Evolutionary conservation across 495 filamentous ascomycete species (phyloP).

Genomic region (Aspergillus haitiensis): DNA sequence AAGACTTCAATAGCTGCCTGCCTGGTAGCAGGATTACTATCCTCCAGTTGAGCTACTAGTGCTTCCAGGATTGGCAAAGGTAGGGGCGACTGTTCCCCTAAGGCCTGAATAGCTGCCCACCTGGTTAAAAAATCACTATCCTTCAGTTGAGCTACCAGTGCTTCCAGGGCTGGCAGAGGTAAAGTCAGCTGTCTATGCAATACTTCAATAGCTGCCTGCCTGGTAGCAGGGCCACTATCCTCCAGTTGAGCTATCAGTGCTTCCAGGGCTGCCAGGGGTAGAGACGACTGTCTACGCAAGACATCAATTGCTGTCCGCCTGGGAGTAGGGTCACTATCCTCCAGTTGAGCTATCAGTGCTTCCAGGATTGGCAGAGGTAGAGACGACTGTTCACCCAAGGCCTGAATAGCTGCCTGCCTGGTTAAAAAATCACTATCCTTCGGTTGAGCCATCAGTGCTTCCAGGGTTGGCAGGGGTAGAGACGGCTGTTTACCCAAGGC

Average conservation of each 20-base stretch:
- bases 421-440: background rate
- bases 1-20: background rate
- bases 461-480: background rate
- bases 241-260: background rate
- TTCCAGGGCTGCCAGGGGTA: background rate
- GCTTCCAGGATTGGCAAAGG: background rate
- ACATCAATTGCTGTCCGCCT: background rate
- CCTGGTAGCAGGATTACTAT: background rate
- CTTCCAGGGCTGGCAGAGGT: background rate
- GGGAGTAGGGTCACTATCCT: background rate
- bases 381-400: background rate
- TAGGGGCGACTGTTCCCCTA: background rate
- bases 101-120: conserved; percentile 1
- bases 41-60: background rate
- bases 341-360: background rate
- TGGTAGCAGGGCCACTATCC: background rate
- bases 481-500: conserved; percentile 4
- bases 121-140: background rate
- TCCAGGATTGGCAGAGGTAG: background rate
- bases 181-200: background rate
- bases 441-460: background rate
- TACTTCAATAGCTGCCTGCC: background rate
- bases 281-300: background rate
- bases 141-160: background rate
- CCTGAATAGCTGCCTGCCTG: background rate